These are phyloP conservation scores for Fraxinus angustifolia DNA, from an alignment of 305 asterid species.

Conservation along the genomic window DNA sequence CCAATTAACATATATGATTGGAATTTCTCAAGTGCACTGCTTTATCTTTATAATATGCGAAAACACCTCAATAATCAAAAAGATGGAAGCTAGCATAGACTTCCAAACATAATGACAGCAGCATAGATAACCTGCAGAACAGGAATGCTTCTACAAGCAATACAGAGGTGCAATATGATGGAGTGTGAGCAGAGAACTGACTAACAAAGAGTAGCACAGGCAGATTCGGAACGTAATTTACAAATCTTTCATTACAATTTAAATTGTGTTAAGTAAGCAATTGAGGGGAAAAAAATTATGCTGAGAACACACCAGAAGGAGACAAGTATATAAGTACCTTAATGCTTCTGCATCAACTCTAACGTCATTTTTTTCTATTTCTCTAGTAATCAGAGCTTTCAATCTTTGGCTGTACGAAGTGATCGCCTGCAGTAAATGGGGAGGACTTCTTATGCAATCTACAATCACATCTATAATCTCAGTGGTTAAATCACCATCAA, in stretches of 20 bases:
- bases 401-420: conserved; percentile 69
- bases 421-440: conserved; percentile 74
- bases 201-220: neutral
- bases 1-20: neutral
- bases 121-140: neutral
- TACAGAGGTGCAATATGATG: neutral
- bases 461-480: conserved; percentile 62
- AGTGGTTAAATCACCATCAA: conserved; percentile 60
- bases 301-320: conserved; percentile 5
- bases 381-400: conserved; percentile 55
- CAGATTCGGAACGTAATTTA: neutral
- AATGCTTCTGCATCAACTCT: conserved; percentile 91
- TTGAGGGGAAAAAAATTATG: neutral
- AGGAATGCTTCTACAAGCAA: neutral
- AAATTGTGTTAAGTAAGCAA: neutral
- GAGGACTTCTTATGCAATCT: conserved; percentile 73
- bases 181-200: neutral
- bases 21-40: neutral
- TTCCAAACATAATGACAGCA: neutral
- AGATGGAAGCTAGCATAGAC: neutral
- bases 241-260: neutral
- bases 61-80: neutral
- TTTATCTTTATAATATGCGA: neutral
- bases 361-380: conserved; percentile 71
- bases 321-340: conserved; percentile 44